Evolutionary conservation across 805 yeast species (phyloP), one percentile per base, ranked within the genome.

Genomic region (Isabelozyma gotoi): DNA sequence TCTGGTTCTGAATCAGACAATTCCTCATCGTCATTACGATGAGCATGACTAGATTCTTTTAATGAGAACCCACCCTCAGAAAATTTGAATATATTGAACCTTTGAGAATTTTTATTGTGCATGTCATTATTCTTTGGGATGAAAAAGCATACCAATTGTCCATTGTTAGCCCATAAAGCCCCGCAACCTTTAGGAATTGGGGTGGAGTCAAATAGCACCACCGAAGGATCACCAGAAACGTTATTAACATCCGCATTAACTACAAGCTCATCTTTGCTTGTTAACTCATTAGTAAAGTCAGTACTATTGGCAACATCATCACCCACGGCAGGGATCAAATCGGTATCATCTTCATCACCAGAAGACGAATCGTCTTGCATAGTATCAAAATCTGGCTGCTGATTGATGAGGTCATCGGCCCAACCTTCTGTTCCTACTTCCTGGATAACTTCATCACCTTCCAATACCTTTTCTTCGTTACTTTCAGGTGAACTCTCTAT

Each of bases 131-230:
- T 39, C 39, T 78, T 78, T 0, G 85, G 82, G 7, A 84, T 77
- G 63, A 88, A 89, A 55, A 91, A 91, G 57, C 96, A 88, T 1
- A 91, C 84, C 40, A 91, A 67, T 45, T 80, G 80, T 0, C 97
- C 97, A 3, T 80, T 76, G 10, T 81, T 76, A 0, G 95, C 75
- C 96, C 97, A 91, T 1, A 80, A 71, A 0, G 96, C 97, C 7
- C 97, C 97, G 68, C 96, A 91, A 7, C 90, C 94, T 57, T 88
- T 90, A 0, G 97, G 97, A 11, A 91, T 76, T 0, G 97, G 97
- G 0, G 96, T 88, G 33, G 88, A 83, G 57, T 88, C 96, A 55
- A 82, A 77, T 3, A 72, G 55, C 1, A 70, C 36, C 19, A 33
- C 19, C 12, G 47, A 29, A 4, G 44, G 19, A 10, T 35, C n/a